Evolutionary conservation across 2,329 filamentous ascomycete genomes (phyloP).

Genomic region (Fusarium sp.): DNA sequence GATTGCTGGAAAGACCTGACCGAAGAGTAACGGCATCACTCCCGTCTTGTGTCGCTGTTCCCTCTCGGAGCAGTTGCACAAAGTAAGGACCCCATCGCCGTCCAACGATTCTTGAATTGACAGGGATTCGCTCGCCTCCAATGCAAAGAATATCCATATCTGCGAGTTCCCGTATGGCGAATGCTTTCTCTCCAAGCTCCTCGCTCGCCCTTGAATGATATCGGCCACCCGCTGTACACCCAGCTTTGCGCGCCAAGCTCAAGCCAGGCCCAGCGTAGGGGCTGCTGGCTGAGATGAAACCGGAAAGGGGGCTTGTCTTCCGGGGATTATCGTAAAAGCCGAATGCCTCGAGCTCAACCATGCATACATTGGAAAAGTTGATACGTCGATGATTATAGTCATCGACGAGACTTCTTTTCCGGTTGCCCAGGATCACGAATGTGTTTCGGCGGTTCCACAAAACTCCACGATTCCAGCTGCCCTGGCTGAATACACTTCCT

Average conservation of each 20-base stretch:
- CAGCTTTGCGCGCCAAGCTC: conserved; percentile 68
- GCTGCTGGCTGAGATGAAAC: conserved; percentile 85
- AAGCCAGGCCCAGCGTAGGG: conserved; percentile 69
- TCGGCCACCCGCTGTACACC: conserved; percentile 78
- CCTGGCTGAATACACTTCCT: conserved; percentile 92
- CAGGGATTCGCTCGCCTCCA: conserved; percentile 88
- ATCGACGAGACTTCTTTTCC: conserved; percentile 92
- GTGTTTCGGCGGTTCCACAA: conserved; percentile 94
- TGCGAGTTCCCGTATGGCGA: conserved; percentile 83
- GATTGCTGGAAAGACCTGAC: conserved; percentile 67
- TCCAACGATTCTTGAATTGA: conserved; percentile 90
- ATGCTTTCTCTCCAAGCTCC: conserved; percentile 83
- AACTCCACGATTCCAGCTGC: conserved; percentile 96
- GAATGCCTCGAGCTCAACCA: conserved; percentile 97
- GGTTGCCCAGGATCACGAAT: conserved; percentile 94
- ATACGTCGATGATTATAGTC: conserved; percentile 98
- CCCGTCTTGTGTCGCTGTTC: conserved; percentile 76
- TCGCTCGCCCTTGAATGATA: conserved; percentile 81
- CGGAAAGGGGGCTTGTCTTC: conserved; percentile 79
- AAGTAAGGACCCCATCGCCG: conserved; percentile 96
- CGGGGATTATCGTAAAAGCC: conserved; percentile 96
- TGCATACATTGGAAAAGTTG: conserved; percentile 96
- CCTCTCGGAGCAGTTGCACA: conserved; percentile 88
- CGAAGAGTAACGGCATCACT: conserved; percentile 81
- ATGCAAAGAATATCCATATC: conserved; percentile 98